Conservation (phyloP, 2,329 filamentous ascomycete species). For the Apiospora saccharicola region DNA sequence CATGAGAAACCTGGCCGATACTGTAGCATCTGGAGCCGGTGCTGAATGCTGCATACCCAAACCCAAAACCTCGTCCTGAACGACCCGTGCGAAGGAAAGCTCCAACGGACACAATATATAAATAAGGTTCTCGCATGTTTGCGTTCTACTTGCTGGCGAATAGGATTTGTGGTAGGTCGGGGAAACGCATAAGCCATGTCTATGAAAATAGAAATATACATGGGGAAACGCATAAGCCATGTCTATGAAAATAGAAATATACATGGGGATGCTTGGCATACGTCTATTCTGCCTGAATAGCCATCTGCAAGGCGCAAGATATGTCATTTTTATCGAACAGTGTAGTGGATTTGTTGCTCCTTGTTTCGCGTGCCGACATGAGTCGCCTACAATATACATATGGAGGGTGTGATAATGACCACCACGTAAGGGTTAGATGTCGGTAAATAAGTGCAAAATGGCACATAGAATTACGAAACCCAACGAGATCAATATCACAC, state of each 20-base stretch:
- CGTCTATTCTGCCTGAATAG: too few species aligned
- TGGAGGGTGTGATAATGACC: not conserved
- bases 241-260: too few species aligned
- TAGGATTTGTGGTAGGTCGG: too few species aligned
- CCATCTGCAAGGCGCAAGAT: not conserved
- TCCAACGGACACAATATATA: not conserved
- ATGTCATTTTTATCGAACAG: too few species aligned
- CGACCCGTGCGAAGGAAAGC: not conserved
- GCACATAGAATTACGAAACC: not conserved
- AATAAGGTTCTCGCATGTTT: too few species aligned
- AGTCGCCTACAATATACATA: not conserved
- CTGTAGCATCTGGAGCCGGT: constrained; percentile 53
- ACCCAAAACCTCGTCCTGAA: constrained; percentile 29
- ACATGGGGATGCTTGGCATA: too few species aligned
- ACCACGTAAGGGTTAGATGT: not conserved
- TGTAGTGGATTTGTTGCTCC: not conserved
- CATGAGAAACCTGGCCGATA: constrained; percentile 54
- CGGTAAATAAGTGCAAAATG: not conserved
- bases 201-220: too few species aligned
- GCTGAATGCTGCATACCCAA: constrained; percentile 64
- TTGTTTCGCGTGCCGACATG: not conserved
- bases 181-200: too few species aligned
- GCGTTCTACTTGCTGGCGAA: too few species aligned
- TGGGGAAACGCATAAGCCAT: too few species aligned
- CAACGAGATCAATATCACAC: not conserved